Evolutionary conservation across 257 asterid species (phyloP), one percentile per base, ranked within the genome.

Genomic region (Solanum infundibuliforme): DNA sequence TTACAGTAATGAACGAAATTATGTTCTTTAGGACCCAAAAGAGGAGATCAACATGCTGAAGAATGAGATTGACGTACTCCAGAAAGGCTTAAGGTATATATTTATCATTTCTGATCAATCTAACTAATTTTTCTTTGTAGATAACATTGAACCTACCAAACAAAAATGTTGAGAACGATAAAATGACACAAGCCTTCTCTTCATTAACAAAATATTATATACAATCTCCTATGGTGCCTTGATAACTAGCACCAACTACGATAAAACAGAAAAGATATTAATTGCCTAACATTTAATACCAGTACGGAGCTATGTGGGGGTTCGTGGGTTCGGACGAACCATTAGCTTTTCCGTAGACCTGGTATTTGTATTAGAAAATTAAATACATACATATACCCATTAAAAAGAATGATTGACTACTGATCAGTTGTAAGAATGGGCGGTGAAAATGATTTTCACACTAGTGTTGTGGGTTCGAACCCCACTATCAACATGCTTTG

Each of bases 61-160:
- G 95, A 91, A 92, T 89, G 99, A 96, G 94, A 92, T 95, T 90
- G 98, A 92, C 74, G 92, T 92, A 48, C 98, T 96, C 85, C 98
- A 94, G 89, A 95, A 94, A 88, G 98, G 98, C 84, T 89, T 94
- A 76, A 94, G 98, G 99, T 96, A 90, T 79, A 27, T 38, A 43
- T 76, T 29, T 35, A 41, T 85, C 9, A 58, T 32, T 46, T 4
- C 21, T 34, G 25, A 35, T 74, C 38, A 16, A 16, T 43, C 8
- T 14, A n/a, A 27, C 25, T 81, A 81, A 6, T 39, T 27, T 81
- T 46, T 18, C 27, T 29, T 46, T 46, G 29, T 8, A 46, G 14
- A 27, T 46, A 58, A 25, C 36, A 43, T 41, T 25, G 65, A 43
- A 77, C 36, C 8, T 4, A 77, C 21, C 32, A 52, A 2, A 52